Base-by-base conservation (phyloP, 2,329 filamentous ascomycete species). In the Ilyonectria mors-panacis region DNA sequence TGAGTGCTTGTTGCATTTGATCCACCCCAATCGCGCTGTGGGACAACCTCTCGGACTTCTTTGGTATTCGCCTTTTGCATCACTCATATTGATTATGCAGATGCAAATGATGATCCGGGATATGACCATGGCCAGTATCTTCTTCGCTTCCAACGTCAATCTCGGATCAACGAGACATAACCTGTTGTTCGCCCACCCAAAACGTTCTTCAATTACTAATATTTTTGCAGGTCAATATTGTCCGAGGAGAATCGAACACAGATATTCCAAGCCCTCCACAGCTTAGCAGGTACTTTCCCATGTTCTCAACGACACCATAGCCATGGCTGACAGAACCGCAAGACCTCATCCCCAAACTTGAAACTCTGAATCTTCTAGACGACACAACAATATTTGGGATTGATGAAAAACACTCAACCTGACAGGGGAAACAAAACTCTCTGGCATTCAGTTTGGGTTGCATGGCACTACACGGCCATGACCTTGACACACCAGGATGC, bases 41-140 rank as follows among this genome's bases (percentile, higher is more conserved):
- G 59, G 59, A n/a, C 60, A 63, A 8, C 65, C 59, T 2, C 60
- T 67, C 6, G 65, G 65, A 2, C n/a, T 67, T 4, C 37, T 67
- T 9, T 67, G 65, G 65, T 59, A 67, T 19, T 67, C 65, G 9
- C 65, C 65, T 6, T 67, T 67, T 45, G 65, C 65, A 1, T 67
- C 59, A 5, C 59, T 67, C 19, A 64, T 67, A 35, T 35, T 67
- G 8, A 63, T 67, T 26, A 56, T 67, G 17, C 65, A 67, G 35
- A 67, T 67, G 59, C 65, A 67, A 47, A 67, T 67, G 65, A 67
- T 67, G 65, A 64, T 67, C 19, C 59, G 65, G 7, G 65, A 67
- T 19, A 59, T 67, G 59, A 67, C 65, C 2, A 56, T 67, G 55
- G 65, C 65, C 2, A 67, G 65, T 15, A 42, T 67, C 7, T 67